Evolutionary conservation across 2,329 filamentous ascomycete genomes (phyloP).

Genomic region (Botrytis fabae): DNA sequence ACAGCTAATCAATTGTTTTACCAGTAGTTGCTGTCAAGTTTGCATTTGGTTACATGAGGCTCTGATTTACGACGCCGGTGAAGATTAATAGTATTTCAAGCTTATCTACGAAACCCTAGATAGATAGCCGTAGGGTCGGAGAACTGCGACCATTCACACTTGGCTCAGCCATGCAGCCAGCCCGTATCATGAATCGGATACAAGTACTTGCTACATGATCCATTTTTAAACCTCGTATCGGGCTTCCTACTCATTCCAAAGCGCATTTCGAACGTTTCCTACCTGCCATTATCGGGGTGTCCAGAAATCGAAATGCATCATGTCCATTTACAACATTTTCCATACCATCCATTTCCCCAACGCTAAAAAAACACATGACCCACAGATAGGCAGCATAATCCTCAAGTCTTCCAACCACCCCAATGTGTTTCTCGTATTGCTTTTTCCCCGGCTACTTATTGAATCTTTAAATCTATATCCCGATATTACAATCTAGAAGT

Average conservation of each 20-base stretch:
- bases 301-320: not conserved
- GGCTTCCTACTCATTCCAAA: not conserved
- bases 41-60: not conserved
- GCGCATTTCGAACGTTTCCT: not conserved
- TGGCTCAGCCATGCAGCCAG: not conserved
- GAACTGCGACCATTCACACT: not conserved
- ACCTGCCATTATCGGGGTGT: not conserved
- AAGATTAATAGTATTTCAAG: not conserved
- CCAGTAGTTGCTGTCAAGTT: not conserved
- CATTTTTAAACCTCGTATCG: not conserved
- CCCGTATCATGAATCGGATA: not conserved
- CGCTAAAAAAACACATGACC: not conserved
- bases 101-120: not conserved
- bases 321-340: not conserved
- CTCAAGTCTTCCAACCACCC: not conserved
- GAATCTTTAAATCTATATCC: not conserved
- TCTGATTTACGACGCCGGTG: not conserved
- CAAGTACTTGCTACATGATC: not conserved
- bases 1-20: not conserved
- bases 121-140: not conserved
- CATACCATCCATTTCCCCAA: not conserved
- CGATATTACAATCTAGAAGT: not conserved
- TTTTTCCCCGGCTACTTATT: not conserved
- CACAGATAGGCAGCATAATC: not conserved
- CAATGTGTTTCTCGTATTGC: not conserved